Percentiles rank a stretch among this genome's conserved stretches.
These are phyloP conservation scores for Pseudopyrenochaeta lycopersici DNA, from an alignment of 2,329 filamentous ascomycete species.

Conservation along the genomic window DNA sequence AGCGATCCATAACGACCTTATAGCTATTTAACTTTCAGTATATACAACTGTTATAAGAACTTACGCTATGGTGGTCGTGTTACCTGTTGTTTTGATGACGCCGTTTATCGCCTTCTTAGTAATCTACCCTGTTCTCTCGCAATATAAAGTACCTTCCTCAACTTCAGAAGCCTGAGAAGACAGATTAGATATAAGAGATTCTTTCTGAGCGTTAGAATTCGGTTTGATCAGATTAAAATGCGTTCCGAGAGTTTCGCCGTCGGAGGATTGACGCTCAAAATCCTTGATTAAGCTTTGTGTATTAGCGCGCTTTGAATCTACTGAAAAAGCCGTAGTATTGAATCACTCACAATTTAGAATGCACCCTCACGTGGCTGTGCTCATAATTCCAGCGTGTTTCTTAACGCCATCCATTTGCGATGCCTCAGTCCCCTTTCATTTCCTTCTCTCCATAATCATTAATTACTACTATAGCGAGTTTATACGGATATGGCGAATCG, in stretches of 20 bases:
- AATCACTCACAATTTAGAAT: background rate
- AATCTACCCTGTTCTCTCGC: slow-evolving; percentile 1
- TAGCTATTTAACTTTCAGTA: background rate
- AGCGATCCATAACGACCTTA: background rate
- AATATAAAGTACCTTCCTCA: background rate
- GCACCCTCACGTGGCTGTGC: background rate
- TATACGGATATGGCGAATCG: background rate
- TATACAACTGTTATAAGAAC: background rate
- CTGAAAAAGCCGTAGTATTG: background rate
- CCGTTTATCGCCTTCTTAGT: background rate
- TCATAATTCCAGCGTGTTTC: background rate
- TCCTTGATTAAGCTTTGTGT: background rate
- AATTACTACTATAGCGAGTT: background rate
- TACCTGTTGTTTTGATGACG: background rate
- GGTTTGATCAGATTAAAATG: background rate
- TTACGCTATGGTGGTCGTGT: background rate
- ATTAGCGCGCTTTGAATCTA: background rate
- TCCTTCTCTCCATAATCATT: background rate
- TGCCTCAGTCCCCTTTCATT: background rate
- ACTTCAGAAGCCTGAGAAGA: background rate
- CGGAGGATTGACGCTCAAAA: background rate
- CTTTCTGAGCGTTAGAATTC: background rate
- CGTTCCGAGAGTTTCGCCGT: background rate
- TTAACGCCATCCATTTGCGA: background rate
- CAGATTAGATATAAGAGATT: background rate